phyloP scores from a whole-genome alignment of 139 green algal genomes.

The Ettlia oleoabundans region DNA sequence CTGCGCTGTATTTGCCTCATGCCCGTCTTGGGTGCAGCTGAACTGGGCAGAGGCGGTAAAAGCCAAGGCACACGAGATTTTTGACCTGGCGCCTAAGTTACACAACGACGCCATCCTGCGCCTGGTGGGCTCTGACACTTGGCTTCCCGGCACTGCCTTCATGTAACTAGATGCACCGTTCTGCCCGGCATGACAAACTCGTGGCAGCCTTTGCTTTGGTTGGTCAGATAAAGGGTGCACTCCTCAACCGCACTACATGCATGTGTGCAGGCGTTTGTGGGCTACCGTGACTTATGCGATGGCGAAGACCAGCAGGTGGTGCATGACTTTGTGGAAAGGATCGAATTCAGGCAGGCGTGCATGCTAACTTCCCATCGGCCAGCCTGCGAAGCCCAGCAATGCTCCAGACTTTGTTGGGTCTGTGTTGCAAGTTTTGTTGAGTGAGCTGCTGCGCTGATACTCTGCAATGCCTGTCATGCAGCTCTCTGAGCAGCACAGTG shows the following conservation, averaged over 20 bases:
- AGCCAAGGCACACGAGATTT: constrained; percentile 32
- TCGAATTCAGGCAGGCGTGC: neutral
- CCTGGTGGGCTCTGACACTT: constrained; percentile 2
- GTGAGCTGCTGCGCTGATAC: neutral
- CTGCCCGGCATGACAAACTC: too few relatives aligned
- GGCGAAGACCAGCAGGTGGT: neutral
- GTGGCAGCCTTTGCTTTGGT: too few relatives aligned
- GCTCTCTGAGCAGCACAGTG: neutral
- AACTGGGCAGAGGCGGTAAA: constrained; percentile 16
- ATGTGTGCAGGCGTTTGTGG: constrained; percentile 42
- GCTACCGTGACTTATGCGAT: constrained; percentile 40
- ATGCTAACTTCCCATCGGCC: too few relatives aligned
- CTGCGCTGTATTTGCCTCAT: too few relatives aligned
- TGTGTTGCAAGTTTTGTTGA: neutral
- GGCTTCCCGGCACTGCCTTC: neutral
- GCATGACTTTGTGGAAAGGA: constrained; percentile 36
- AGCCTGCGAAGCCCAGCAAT: too few relatives aligned
- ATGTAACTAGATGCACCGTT: neutral
- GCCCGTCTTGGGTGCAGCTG: constrained; percentile 2
- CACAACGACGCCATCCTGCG: constrained; percentile 25
- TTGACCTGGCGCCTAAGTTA: neutral
- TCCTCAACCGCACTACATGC: too few relatives aligned
- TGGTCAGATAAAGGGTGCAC: too few relatives aligned
- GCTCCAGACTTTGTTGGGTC: too few relatives aligned
- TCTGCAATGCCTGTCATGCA: neutral